These are phyloP conservation scores for Clonostachys byssicola DNA, from an alignment of 2,329 filamentous ascomycete genomes.

Conservation along the genomic window DNA sequence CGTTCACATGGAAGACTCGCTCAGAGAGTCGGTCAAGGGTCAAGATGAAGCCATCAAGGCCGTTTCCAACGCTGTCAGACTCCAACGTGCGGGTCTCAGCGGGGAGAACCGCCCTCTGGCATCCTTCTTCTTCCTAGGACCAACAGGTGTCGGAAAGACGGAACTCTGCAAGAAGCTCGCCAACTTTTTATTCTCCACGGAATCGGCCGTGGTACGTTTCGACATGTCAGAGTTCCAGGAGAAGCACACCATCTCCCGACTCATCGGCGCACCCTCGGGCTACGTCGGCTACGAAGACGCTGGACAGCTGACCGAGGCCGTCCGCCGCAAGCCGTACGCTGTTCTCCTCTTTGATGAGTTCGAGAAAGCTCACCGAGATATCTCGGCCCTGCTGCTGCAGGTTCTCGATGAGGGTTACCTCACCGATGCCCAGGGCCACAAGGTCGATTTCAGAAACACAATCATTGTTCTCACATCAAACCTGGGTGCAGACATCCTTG, in stretches of 20 bases:
- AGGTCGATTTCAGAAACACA: constrained; percentile 94
- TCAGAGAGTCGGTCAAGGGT: constrained; percentile 79
- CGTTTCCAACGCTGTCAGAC: constrained; percentile 87
- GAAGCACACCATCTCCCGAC: constrained; percentile 88
- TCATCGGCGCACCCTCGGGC: constrained; percentile 89
- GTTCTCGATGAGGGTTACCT: constrained; percentile 95
- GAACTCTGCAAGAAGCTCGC: constrained; percentile 97
- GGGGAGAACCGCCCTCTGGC: constrained; percentile 89
- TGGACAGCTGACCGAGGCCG: constrained; percentile 91
- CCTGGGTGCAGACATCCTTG: constrained; percentile 85
- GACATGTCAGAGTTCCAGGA: constrained; percentile 99
- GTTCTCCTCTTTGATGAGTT: constrained; percentile 96
- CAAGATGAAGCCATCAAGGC: constrained; percentile 92
- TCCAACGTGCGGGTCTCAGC: constrained; percentile 88
- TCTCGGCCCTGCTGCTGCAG: constrained; percentile 85
- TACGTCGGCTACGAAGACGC: constrained; percentile 98
- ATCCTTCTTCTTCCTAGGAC: constrained; percentile 96
- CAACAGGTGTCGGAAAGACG: constrained; percentile 95
- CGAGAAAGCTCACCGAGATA: constrained; percentile 94
- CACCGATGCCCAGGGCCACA: constrained; percentile 92
- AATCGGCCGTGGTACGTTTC: constrained; percentile 86
- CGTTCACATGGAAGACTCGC: constrained; percentile 89
- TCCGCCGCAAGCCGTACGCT: constrained; percentile 90
- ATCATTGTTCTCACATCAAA: constrained; percentile 97
- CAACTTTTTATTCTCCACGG: constrained; percentile 86